Percentiles rank a stretch among this genome's conserved stretches.
Evolutionary conservation across 2,329 filamentous ascomycete species (phyloP).

Genomic region (Fusarium vanettenii): DNA sequence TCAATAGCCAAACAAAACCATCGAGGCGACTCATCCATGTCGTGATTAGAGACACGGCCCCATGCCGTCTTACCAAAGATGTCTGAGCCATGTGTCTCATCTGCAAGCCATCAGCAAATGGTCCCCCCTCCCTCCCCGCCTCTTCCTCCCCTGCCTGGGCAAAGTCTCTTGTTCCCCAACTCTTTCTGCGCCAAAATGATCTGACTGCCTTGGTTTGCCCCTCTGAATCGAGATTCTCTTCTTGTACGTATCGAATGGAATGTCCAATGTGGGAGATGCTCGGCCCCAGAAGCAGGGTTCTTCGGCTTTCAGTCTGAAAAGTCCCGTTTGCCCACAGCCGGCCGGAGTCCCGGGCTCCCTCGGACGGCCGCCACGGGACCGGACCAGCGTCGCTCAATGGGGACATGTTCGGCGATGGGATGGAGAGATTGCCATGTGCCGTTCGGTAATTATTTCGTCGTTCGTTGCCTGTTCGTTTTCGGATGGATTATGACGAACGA

Average conservation of each 20-base stretch:
- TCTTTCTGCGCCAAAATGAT: constrained; percentile 16
- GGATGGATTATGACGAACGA: background rate
- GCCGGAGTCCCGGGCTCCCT: constrained; percentile 29
- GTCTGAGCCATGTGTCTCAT: constrained; percentile 25
- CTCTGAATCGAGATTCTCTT: background rate
- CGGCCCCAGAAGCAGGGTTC: constrained; percentile 30
- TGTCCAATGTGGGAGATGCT: constrained; percentile 13
- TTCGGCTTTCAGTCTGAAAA: constrained; percentile 24
- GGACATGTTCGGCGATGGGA: constrained; percentile 32
- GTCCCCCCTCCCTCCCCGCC: background rate
- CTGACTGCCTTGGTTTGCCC: background rate
- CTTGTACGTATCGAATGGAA: background rate
- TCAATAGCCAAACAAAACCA: background rate
- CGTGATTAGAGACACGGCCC: background rate
- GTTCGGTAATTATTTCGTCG: background rate
- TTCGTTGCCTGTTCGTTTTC: background rate
- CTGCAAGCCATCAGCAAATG: constrained; percentile 32
- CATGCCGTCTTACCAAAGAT: background rate
- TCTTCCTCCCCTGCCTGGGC: background rate
- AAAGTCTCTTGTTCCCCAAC: constrained; percentile 25
- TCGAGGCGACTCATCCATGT: background rate
- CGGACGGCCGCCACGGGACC: constrained; percentile 20
- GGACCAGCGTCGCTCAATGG: constrained; percentile 28
- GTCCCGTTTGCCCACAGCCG: constrained; percentile 26
- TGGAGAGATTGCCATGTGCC: background rate